A percentile compares a stretch with the other conserved stretches of the same genome.
Conservation (phyloP, 2,329 filamentous ascomycete genomes). For the Aspergillus unguis region DNA sequence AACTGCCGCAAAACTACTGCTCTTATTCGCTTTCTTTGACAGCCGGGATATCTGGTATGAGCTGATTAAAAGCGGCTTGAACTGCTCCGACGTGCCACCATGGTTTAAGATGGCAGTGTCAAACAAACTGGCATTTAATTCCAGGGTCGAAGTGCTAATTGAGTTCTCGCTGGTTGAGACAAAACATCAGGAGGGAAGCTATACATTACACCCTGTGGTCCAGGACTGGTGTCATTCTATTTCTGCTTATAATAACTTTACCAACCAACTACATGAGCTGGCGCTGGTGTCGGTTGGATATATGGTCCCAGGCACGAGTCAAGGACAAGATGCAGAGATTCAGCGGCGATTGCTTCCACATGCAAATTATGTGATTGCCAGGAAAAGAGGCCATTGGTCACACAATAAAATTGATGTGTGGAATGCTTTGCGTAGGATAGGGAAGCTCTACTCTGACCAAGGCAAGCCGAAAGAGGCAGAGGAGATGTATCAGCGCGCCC, state of each 20-base stretch:
- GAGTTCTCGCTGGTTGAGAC: conserved; percentile 25
- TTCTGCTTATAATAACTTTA: background rate
- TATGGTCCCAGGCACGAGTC: too few species aligned
- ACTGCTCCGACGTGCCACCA: conserved; percentile 12
- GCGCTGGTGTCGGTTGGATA: conserved; percentile 19
- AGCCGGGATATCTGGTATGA: conserved; percentile 47
- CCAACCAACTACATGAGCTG: conserved; percentile 9
- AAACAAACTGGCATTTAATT: conserved; percentile 21
- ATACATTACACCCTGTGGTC: conserved; percentile 28
- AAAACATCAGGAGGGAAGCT: conserved; percentile 24
- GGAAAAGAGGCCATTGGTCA: background rate
- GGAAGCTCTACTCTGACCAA: conserved; percentile 18
- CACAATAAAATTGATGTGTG: conserved; percentile 1
- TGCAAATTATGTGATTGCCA: conserved; percentile 12
- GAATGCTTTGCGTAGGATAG: conserved; percentile 13
- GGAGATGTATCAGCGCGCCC: background rate
- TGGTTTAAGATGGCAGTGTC: conserved; percentile 20
- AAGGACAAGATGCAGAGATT: too few species aligned
- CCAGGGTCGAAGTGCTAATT: conserved; percentile 19
- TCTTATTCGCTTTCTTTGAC: conserved; percentile 45
- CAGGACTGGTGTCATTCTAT: conserved; percentile 22
- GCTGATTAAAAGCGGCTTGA: conserved; percentile 27
- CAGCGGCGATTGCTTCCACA: conserved; percentile 21
- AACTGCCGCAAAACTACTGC: conserved; percentile 34
- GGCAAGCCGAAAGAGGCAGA: conserved; percentile 2